Conservation (phyloP, 805 yeast species). For the Starmerella vaccinii region DNA sequence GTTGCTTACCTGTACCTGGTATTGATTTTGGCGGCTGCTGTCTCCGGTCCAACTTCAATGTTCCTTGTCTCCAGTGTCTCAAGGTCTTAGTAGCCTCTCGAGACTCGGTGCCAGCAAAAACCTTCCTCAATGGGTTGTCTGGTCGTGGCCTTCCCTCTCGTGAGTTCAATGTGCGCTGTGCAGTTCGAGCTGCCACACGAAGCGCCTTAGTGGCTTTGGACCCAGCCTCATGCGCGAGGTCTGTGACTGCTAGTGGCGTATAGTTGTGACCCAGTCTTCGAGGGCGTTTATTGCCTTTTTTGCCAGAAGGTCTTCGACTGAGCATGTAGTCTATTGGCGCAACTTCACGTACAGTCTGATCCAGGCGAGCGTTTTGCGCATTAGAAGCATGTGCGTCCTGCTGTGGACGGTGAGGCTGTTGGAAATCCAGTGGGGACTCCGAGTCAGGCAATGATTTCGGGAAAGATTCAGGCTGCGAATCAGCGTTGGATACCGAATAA, state of each 20-base stretch:
- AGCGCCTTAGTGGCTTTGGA: constrained; percentile 6
- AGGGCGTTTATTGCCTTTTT: not conserved
- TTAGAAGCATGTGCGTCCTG: not conserved
- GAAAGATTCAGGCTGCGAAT: constrained; percentile 1
- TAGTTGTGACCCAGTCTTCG: not conserved
- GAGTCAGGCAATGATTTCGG: not conserved
- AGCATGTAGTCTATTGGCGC: constrained; percentile 14
- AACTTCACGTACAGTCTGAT: not conserved
- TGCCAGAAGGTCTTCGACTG: not conserved
- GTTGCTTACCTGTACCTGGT: too few relatives aligned
- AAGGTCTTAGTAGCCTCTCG: constrained; percentile 4
- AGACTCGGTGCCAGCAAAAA: constrained; percentile 4
- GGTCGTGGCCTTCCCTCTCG: not conserved
- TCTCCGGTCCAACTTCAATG: not conserved
- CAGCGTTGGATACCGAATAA: not conserved
- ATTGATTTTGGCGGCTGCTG: not conserved
- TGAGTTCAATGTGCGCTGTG: constrained; percentile 1
- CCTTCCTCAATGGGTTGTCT: constrained; percentile 7
- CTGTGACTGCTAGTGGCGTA: not conserved
- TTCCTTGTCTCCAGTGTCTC: constrained; percentile 5
- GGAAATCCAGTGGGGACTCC: not conserved
- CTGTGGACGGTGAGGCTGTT: not conserved
- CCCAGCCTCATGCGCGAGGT: constrained; percentile 6
- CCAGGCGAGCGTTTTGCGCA: not conserved
- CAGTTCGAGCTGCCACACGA: constrained; percentile 17